Evolutionary conservation across 148 eudicot genomes (phyloP), one percentile per base, ranked within the genome.

Genomic region (Vaccinium myrtillus): DNA sequence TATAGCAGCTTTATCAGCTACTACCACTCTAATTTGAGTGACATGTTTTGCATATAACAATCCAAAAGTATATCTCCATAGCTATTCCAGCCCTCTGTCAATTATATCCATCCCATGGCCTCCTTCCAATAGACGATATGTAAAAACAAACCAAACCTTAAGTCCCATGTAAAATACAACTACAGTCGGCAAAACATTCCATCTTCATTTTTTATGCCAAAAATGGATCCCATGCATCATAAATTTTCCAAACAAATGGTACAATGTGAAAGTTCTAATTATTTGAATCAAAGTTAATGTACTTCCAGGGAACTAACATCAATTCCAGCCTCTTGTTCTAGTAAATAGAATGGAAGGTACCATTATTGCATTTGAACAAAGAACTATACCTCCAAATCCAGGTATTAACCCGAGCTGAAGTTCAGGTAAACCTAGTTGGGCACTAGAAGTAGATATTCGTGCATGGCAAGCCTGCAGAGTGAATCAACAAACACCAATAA

Each of bases 401-500:
- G 99, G 99, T 80, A 97, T 88, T 83, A 97, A 51, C 67, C 99
- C 99, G 74, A 97, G 93, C 91, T 93, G 97, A 91, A 97, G 94
- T 89, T 97, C 99, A 51, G 99, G 99, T 75, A 97, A 91, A 78
- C 99, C 99, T 89, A 97, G 88, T 87, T 95, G 98, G 77, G 98
- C 98, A 89, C 83, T 89, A 77, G 98, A 84, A 82, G 99, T 93
- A 86, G 94, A 91, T 88, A 97, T 90, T 23, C 99, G 96, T 51
- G 98, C 99, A 94, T 97, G 97, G 83, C 99, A 97, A 46, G 90
- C 95, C 99, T 97, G 77, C 48, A 81, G 23, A 54, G 39, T 16
- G 73, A 80, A 2, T 83, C 77, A 69, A 43, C 8, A 32, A 82
- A 18, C 23, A 39, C 82, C 82, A 83, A 5, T 70, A 16, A 58